Evolutionary conservation across 2,329 filamentous ascomycete species (phyloP).

Genomic region (Phoma sp.): DNA sequence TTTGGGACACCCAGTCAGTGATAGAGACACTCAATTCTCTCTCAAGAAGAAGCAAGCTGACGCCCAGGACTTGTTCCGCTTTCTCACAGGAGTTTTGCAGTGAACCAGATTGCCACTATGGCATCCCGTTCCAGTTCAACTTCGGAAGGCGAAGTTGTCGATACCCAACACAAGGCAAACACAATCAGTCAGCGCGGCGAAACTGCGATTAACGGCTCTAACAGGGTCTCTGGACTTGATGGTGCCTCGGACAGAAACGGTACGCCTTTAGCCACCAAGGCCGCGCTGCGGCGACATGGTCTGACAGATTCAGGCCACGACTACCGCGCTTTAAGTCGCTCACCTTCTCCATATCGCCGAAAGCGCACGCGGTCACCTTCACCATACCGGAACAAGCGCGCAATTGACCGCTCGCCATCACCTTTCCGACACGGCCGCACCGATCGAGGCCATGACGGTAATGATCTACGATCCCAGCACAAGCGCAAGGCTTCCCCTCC

Average conservation of each 20-base stretch:
- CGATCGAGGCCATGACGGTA: constrained; percentile 31
- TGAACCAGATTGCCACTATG: constrained; percentile 23
- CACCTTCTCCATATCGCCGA: constrained; percentile 41
- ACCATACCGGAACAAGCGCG: constrained; percentile 36
- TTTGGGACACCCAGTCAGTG: constrained; percentile 48
- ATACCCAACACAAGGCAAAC: constrained; percentile 46
- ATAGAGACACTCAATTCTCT: constrained; percentile 40
- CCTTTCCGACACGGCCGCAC: constrained; percentile 34
- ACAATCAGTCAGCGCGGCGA: constrained; percentile 36
- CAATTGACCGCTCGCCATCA: constrained; percentile 36
- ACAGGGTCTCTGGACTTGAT: constrained; percentile 41
- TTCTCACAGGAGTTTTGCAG: constrained; percentile 19
- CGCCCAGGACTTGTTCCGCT: constrained; percentile 26
- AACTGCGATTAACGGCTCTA: constrained; percentile 44
- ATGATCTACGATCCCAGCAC: constrained; percentile 30
- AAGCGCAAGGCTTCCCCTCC: constrained; percentile 55
- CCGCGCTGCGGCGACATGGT: not conserved
- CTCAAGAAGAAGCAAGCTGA: constrained; percentile 43
- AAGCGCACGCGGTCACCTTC: constrained; percentile 36
- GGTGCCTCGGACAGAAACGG: constrained; percentile 35
- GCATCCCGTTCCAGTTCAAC: constrained; percentile 37
- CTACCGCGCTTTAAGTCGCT: constrained; percentile 38
- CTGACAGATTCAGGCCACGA: constrained; percentile 20
- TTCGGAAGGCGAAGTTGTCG: constrained; percentile 42
- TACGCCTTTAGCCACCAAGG: not conserved